These are phyloP conservation scores for Nothophoma quercina DNA, from an alignment of 2,329 filamentous ascomycete genomes.

Conservation along the genomic window DNA sequence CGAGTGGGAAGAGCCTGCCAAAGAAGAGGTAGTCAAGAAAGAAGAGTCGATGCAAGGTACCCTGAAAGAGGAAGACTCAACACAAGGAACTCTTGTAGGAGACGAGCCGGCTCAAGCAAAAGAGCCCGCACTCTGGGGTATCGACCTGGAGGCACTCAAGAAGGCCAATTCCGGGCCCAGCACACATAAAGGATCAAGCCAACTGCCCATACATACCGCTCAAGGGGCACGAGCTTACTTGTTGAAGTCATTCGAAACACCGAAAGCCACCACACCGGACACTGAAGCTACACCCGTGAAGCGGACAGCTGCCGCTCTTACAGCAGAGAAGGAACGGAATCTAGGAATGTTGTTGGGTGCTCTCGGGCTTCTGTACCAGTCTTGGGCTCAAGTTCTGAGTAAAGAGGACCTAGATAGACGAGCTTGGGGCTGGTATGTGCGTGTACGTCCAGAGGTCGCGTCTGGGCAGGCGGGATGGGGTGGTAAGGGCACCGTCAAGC, in stretches of 20 bases:
- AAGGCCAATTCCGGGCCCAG: conserved; percentile 50
- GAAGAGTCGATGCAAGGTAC: conserved; percentile 1
- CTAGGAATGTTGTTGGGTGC: conserved; percentile 74
- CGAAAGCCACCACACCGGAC: conserved; percentile 37
- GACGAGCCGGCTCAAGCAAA: conserved; percentile 24
- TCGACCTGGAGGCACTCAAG: conserved; percentile 64
- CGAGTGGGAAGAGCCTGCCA: conserved; percentile 33
- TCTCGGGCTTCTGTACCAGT: conserved; percentile 74
- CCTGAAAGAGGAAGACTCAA: conserved; percentile 13
- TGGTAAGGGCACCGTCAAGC: conserved; percentile 73
- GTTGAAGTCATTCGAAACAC: conserved; percentile 65
- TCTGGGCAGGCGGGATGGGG: conserved; percentile 81
- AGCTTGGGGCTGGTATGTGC: conserved; percentile 84
- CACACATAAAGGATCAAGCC: conserved; percentile 36
- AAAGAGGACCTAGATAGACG: conserved; percentile 74
- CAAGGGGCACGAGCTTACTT: conserved; percentile 70
- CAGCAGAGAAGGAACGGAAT: conserved; percentile 72
- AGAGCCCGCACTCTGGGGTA: conserved; percentile 63
- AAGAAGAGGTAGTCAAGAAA: not conserved
- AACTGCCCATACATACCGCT: conserved; percentile 77
- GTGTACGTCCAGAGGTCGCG: conserved; percentile 78
- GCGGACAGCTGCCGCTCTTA: conserved; percentile 57
- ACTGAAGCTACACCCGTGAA: conserved; percentile 47
- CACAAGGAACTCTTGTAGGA: conserved; percentile 13
- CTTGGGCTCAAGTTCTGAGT: conserved; percentile 73